These are phyloP conservation scores for Ilex paraguariensis DNA, from an alignment of 305 asterid genomes.

Conservation along the genomic window DNA sequence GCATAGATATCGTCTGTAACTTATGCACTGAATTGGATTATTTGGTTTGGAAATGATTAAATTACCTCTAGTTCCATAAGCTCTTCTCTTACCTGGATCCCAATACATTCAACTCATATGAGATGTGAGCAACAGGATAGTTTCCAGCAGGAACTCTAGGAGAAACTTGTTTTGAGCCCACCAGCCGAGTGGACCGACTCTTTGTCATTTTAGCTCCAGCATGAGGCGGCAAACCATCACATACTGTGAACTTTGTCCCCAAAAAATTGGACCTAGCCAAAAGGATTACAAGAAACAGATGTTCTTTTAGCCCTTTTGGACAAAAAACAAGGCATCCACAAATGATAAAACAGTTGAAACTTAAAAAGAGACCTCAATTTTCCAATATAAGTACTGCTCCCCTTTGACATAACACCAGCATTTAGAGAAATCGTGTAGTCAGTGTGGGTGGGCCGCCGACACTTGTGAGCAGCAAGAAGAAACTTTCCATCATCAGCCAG, in stretches of 20 bases:
- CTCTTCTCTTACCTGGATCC: slow-evolving; percentile 64
- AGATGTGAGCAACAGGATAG: slow-evolving; percentile 77
- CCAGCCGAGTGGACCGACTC: slow-evolving; percentile 47
- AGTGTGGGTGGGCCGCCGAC: slow-evolving; percentile 74
- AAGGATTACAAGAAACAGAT: slow-evolving; percentile 2
- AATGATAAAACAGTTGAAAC: no score
- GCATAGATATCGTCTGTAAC: neutral
- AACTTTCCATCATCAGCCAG: slow-evolving; percentile 92
- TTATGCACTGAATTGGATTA: no score
- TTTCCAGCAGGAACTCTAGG: slow-evolving; percentile 57
- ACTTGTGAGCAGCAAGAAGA: slow-evolving; percentile 85
- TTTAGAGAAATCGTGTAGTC: slow-evolving; percentile 73
- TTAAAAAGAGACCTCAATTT: slow-evolving; percentile 58
- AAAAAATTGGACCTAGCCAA: slow-evolving; percentile 73
- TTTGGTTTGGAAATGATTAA: neutral
- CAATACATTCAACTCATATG: slow-evolving; percentile 75
- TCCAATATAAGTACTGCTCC: slow-evolving; percentile 59
- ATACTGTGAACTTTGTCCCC: slow-evolving; percentile 77
- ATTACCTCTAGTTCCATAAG: neutral
- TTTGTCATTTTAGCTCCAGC: slow-evolving; percentile 55
- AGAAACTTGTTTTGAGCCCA: slow-evolving; percentile 50
- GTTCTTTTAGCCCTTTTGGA: neutral
- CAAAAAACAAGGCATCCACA: no score
- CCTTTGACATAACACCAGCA: slow-evolving; percentile 59
- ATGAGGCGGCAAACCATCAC: slow-evolving; percentile 65